Conservation (phyloP, 768 basidiomycete genomes). For the Trametes elegans region DNA sequence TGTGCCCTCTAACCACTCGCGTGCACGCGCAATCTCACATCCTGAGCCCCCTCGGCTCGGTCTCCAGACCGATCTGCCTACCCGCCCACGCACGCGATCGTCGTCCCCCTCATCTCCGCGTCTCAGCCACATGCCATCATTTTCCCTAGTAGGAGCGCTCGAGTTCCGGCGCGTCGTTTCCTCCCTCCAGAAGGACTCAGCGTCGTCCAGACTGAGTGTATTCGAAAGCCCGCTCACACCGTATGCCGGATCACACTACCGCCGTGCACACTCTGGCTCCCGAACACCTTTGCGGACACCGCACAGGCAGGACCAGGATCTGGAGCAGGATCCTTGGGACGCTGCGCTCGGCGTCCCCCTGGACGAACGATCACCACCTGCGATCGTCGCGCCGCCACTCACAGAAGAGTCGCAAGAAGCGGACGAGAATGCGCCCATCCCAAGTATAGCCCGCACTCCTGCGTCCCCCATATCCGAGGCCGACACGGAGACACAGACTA, state of each 20-base stretch:
- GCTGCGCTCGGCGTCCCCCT: conserved; percentile 48
- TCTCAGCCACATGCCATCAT: conserved; percentile 65
- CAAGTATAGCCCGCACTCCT: conserved; percentile 58
- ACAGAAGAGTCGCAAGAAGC: conserved; percentile 2
- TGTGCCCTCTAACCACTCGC: conserved; percentile 18
- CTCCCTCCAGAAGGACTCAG: conserved; percentile 70
- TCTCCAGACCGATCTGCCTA: conserved; percentile 40
- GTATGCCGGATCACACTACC: conserved; percentile 32
- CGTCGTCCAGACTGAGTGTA: conserved; percentile 51
- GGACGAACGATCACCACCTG: conserved; percentile 45
- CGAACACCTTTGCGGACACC: conserved; percentile 28
- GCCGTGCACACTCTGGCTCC: conserved; percentile 34
- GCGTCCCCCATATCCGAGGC: conserved; percentile 43
- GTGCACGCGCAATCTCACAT: conserved; percentile 39
- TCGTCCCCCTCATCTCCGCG: conserved; percentile 47
- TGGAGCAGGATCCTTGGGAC: conserved; percentile 49
- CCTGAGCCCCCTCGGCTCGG: conserved; percentile 37
- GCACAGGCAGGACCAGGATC: conserved; percentile 3
- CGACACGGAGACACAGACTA: conserved; percentile 45
- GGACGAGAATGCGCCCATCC: conserved; percentile 26
- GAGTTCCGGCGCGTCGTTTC: conserved; percentile 93
- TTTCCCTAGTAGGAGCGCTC: conserved; percentile 91
- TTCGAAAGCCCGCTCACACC: conserved; percentile 72
- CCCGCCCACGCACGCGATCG: conserved; percentile 44
- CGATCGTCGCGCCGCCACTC: conserved; percentile 30